Percentiles rank a stretch among this genome's conserved stretches.
These are phyloP conservation scores for Esteya vermicola DNA, from an alignment of 2,329 filamentous ascomycete species.

Conservation along the genomic window DNA sequence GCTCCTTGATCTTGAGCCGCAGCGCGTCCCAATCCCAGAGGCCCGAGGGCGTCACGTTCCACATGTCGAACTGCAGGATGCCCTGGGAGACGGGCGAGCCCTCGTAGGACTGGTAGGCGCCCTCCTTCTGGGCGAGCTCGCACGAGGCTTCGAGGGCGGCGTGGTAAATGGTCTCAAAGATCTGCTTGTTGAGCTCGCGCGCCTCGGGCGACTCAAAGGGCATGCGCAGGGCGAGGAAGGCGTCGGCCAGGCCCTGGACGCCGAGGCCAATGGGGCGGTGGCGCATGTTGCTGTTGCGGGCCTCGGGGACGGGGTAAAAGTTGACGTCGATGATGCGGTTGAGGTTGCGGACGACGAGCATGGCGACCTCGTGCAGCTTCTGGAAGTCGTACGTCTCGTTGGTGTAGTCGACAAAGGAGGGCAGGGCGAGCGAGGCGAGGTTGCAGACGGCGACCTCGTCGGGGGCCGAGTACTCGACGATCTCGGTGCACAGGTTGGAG, in stretches of 20 bases:
- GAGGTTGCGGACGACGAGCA: slow-evolving; percentile 85
- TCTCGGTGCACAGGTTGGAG: slow-evolving; percentile 98
- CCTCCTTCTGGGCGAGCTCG: slow-evolving; percentile 69
- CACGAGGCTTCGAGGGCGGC: slow-evolving; percentile 81
- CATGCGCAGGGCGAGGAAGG: slow-evolving; percentile 90
- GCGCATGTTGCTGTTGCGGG: slow-evolving; percentile 90
- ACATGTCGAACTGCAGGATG: slow-evolving; percentile 97
- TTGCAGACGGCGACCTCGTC: slow-evolving; percentile 99
- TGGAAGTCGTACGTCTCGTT: slow-evolving; percentile 84
- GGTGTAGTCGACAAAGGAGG: slow-evolving; percentile 77
- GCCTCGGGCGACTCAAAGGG: slow-evolving; percentile 96
- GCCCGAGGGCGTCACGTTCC: slow-evolving; percentile 82
- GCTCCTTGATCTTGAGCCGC: slow-evolving; percentile 81
- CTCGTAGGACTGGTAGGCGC: slow-evolving; percentile 79
- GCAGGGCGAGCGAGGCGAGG: slow-evolving; percentile 83
- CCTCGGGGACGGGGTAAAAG: slow-evolving; percentile 93
- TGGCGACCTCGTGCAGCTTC: slow-evolving; percentile 87
- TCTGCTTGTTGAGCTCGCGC: slow-evolving; percentile 87
- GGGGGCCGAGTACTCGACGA: slow-evolving; percentile 90
- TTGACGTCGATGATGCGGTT: slow-evolving; percentile 99
- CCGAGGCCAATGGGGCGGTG: slow-evolving; percentile 92
- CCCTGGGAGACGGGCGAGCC: slow-evolving; percentile 91
- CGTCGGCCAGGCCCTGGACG: slow-evolving; percentile 95
- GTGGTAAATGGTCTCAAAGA: slow-evolving; percentile 99
- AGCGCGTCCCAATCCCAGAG: slow-evolving; percentile 92